Base-by-base conservation (phyloP, 2,329 filamentous ascomycete species). In the Zelopaecilomyces penicillatus region DNA sequence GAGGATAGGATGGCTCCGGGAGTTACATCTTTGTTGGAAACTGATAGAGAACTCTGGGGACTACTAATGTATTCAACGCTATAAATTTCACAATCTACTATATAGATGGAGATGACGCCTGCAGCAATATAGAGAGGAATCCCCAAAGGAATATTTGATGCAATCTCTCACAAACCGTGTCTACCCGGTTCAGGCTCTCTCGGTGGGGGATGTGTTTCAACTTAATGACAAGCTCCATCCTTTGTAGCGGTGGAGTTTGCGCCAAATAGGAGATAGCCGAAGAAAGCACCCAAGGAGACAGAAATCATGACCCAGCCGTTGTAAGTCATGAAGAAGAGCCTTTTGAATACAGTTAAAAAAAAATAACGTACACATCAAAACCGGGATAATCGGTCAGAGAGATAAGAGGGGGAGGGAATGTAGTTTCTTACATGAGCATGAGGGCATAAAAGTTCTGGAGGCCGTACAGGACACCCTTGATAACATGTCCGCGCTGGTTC, bases 301-400 rank as follows among this genome's bases (percentile, higher is more conserved):
- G 91, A 79, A 53, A 95, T 67, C 93, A 98, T 98, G 54, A 98
- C 82, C 83, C 87, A 95, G 45, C 93, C 93, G 59, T 98, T 98
- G 69, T 98, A 98, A n/a, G 93, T 98, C 93, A 98, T 98, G 68
- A 98, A 98, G 26, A 98, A 69, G 49, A 98, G 74, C 93, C 91
- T 97, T 32, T 30, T 6, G 27, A 11, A 9, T 12, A 10, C 11
- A 36, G 35, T 44, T 12, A 26, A 26, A 26, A 10, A 19, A 27
- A 5, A 6, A 9, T 5, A 34, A 34, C 9, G 9, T 34, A 34
- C 32, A 34, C 32, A 34, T 3, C 32, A 9, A 34, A 34, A 12
- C 32, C 19, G 32, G 32, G 12, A 34, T 19, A 19, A 19, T 19
- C 19, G 19, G 19, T 19, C 19, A 5, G 4, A 9, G 4, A n/a